Conservation (phyloP, 345 rosid species). For the Eutrema japonicum region DNA sequence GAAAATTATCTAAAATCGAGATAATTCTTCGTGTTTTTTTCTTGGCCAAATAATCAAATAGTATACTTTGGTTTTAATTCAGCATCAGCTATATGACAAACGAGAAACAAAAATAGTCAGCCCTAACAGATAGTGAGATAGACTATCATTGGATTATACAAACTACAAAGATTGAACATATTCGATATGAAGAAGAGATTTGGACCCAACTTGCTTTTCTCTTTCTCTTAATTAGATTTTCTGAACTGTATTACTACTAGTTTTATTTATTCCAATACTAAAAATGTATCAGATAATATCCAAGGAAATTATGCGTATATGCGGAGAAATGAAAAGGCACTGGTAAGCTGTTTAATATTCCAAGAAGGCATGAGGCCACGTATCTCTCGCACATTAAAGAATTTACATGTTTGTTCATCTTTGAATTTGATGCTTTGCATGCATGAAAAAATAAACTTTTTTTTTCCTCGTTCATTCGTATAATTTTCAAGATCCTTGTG, state of each 20-base stretch:
- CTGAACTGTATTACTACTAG: conserved; percentile 5
- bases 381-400: conserved; percentile 28
- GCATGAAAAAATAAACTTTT: conserved; percentile 25
- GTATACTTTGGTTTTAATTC: neutral
- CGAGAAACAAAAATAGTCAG: neutral
- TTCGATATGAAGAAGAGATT: conserved; percentile 36
- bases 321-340: conserved; percentile 38
- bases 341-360: conserved; percentile 38
- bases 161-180: conserved; percentile 21
- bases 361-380: conserved; percentile 37
- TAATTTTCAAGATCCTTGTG: conserved; percentile 40
- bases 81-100: neutral
- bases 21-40: neutral
- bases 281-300: conserved; percentile 37
- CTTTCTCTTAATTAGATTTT: conserved; percentile 4
- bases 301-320: conserved; percentile 45
- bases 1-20: neutral
- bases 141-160: conserved; percentile 11
- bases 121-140: conserved; percentile 1
- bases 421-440: conserved; percentile 41
- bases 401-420: conserved; percentile 35
- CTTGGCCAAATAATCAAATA: neutral
- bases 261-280: neutral
- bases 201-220: conserved; percentile 37
- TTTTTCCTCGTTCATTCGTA: conserved; percentile 30